Conservation (phyloP, 2,329 filamentous ascomycete species). For the Penicillium sp. region DNA sequence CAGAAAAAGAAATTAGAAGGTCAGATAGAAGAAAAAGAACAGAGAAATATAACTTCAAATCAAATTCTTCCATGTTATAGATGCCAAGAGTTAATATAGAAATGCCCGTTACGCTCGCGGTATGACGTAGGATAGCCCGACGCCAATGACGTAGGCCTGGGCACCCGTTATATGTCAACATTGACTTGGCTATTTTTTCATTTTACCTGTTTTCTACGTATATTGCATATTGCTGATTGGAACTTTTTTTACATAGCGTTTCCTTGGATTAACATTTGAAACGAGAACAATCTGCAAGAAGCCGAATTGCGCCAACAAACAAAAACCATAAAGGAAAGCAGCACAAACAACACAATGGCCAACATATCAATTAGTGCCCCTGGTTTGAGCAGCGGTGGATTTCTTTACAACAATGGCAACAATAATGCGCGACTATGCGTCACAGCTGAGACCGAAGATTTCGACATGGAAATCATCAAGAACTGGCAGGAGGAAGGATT, state of each 20-base stretch:
- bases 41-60: not conserved
- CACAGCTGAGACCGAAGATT: conserved; percentile 40
- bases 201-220: not conserved
- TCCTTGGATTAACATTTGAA: not conserved
- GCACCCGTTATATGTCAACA: conserved; percentile 8
- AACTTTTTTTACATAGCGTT: not conserved
- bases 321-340: not conserved
- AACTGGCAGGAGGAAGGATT: conserved; percentile 62
- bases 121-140: conserved; percentile 17
- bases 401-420: conserved; percentile 35
- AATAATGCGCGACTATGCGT: conserved; percentile 35
- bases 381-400: conserved; percentile 30
- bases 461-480: conserved; percentile 53
- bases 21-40: not conserved
- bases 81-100: conserved; percentile 8
- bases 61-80: not conserved
- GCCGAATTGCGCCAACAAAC: not conserved
- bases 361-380: conserved; percentile 34
- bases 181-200: too few species aligned
- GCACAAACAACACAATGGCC: conserved; percentile 25
- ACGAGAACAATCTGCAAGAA: not conserved
- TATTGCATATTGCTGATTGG: not conserved
- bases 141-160: conserved; percentile 13
- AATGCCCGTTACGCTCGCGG: conserved; percentile 6
- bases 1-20: not conserved